Conservation (phyloP, 768 basidiomycete species). For the Lentinula aciculospora region DNA sequence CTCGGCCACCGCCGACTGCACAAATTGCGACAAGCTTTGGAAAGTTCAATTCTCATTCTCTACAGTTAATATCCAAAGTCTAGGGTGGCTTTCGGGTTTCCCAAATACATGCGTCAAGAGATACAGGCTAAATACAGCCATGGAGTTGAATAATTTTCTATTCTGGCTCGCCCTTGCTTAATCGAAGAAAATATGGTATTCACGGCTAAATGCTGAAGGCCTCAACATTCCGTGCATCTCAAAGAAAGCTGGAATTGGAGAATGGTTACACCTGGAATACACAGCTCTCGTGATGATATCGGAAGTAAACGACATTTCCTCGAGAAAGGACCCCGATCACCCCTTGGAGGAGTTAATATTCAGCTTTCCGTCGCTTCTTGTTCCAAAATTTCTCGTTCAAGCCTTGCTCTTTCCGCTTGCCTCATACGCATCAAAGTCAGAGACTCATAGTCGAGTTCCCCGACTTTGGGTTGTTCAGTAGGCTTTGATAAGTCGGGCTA, state of each 20-base stretch:
- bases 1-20: constrained; percentile 1
- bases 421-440: constrained; percentile 75
- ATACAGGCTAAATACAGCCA: too few relatives aligned
- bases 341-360: not conserved
- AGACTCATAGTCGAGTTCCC: constrained; percentile 70
- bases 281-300: too few relatives aligned
- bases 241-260: too few relatives aligned
- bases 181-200: too few relatives aligned
- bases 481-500: constrained; percentile 24
- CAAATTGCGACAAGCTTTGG: not conserved
- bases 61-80: not conserved
- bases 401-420: constrained; percentile 71
- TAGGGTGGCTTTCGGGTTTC: too few relatives aligned
- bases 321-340: not conserved
- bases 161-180: too few relatives aligned
- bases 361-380: constrained; percentile 46
- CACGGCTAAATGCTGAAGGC: too few relatives aligned
- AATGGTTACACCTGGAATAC: too few relatives aligned
- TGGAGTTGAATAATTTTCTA: too few relatives aligned
- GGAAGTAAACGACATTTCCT: not conserved
- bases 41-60: too few relatives aligned
- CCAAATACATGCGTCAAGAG: too few relatives aligned
- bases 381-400: constrained; percentile 75
- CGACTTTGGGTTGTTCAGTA: constrained; percentile 16
- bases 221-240: too few relatives aligned